Evolutionary conservation across 176 grass and related monocot genomes (phyloP).

Genomic region (Musa troglodytarum): DNA sequence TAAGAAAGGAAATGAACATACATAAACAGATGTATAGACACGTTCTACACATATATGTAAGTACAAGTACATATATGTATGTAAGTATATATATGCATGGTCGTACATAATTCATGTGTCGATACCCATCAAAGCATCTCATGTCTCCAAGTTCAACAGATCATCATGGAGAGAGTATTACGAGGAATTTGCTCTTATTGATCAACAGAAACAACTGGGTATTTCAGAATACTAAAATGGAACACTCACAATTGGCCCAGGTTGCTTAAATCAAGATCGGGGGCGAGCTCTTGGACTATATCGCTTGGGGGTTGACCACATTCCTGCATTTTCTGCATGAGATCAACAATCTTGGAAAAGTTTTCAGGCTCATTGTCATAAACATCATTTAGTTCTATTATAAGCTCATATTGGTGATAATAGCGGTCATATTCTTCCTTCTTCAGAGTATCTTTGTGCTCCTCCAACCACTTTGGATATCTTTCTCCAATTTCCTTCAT

Average conservation of each 20-base stretch:
- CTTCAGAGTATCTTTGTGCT: constrained; percentile 60
- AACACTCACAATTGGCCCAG: constrained; percentile 78
- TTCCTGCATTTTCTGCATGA: constrained; percentile 99
- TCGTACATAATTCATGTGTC: neutral
- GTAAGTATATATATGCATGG: too few relatives aligned
- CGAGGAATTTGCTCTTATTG: neutral
- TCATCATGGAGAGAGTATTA: neutral
- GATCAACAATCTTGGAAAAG: constrained; percentile 68
- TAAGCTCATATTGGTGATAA: constrained; percentile 60
- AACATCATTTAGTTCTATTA: constrained; percentile 64
- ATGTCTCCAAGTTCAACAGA: neutral
- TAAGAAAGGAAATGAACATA: too few relatives aligned
- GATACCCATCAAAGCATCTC: neutral
- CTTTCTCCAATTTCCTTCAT: constrained; percentile 95
- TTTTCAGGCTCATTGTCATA: constrained; percentile 88
- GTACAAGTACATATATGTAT: too few relatives aligned
- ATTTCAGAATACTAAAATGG: neutral
- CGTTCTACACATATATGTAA: too few relatives aligned
- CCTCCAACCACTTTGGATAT: constrained; percentile 90
- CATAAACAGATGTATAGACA: too few relatives aligned
- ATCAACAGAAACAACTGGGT: neutral
- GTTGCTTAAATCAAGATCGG: constrained; percentile 75
- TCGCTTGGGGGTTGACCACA: constrained; percentile 90
- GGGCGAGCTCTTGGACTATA: constrained; percentile 81
- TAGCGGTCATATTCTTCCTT: constrained; percentile 73